Percentiles rank a stretch among this genome's conserved stretches.
phyloP scores from a whole-genome alignment of 2,329 filamentous ascomycete genomes.

The Lasiodiplodia sp. region DNA sequence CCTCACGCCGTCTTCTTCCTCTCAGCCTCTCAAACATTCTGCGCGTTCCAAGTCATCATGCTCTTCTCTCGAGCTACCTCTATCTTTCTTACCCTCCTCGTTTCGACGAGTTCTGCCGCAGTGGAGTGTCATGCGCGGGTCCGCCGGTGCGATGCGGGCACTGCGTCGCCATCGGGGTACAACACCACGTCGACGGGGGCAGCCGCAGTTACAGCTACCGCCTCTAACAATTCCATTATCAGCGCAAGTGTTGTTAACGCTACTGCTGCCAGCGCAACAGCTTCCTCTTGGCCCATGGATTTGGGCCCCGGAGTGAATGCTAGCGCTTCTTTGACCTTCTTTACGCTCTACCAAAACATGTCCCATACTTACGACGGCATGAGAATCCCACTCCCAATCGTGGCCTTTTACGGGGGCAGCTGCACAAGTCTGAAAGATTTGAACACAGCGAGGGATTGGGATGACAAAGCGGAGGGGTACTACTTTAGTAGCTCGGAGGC shows the following conservation, averaged over 20 bases:
- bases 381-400: too few relatives aligned
- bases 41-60: not conserved
- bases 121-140: not conserved
- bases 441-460: too few relatives aligned
- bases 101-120: not conserved
- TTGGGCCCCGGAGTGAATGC: too few relatives aligned
- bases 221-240: not conserved
- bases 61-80: not conserved
- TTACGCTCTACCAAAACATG: too few relatives aligned
- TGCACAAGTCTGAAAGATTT: too few relatives aligned
- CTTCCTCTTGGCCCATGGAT: not conserved
- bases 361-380: too few relatives aligned
- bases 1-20: not conserved
- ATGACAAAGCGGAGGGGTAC: too few relatives aligned
- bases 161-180: not conserved
- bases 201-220: not conserved
- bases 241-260: not conserved
- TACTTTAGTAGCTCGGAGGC: too few relatives aligned
- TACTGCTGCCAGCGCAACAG: not conserved
- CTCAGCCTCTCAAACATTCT: not conserved
- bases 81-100: not conserved
- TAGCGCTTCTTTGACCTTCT: too few relatives aligned
- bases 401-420: too few relatives aligned
- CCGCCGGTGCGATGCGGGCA: not conserved
- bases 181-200: not conserved